Conservation (phyloP, 805 yeast species). For the Wickerhamomyces kurtzmanii region DNA sequence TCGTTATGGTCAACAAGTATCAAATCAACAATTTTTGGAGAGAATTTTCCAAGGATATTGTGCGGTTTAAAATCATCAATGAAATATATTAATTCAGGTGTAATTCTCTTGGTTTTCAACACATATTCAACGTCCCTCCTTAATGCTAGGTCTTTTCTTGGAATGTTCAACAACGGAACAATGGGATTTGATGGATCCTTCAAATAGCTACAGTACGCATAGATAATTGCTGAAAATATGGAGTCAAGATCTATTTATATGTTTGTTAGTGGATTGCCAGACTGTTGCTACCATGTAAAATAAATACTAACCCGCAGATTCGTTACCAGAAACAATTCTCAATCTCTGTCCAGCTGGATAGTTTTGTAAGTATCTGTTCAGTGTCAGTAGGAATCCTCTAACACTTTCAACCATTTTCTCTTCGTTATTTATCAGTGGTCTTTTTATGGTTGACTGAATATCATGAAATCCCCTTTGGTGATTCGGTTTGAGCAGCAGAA, state of each 20-base stretch:
- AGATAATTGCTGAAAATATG: conserved; percentile 63
- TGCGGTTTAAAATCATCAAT: conserved; percentile 58
- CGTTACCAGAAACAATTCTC: conserved; percentile 65
- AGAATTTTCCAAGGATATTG: too few species aligned
- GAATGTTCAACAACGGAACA: conserved; percentile 73
- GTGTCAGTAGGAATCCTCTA: too few species aligned
- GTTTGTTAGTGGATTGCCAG: background rate
- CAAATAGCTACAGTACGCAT: conserved; percentile 46
- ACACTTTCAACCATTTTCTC: too few species aligned
- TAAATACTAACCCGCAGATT: conserved; percentile 45
- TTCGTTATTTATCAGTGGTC: too few species aligned
- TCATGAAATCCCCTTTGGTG: too few species aligned
- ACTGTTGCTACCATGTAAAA: too few species aligned
- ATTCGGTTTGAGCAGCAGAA: too few species aligned
- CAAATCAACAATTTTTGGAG: conserved; percentile 23
- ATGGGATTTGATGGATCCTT: conserved; percentile 22
- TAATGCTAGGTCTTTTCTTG: conserved; percentile 50
- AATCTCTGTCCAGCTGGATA: too few species aligned
- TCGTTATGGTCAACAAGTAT: conserved; percentile 79
- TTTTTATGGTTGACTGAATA: too few species aligned
- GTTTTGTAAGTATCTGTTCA: too few species aligned
- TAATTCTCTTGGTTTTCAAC: conserved; percentile 36
- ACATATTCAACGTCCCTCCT: conserved; percentile 63
- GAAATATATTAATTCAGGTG: conserved; percentile 43
- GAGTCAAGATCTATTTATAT: conserved; percentile 70